phyloP scores from a whole-genome alignment of 2,329 filamentous ascomycete species.

The Exophiala lecanii-corni region DNA sequence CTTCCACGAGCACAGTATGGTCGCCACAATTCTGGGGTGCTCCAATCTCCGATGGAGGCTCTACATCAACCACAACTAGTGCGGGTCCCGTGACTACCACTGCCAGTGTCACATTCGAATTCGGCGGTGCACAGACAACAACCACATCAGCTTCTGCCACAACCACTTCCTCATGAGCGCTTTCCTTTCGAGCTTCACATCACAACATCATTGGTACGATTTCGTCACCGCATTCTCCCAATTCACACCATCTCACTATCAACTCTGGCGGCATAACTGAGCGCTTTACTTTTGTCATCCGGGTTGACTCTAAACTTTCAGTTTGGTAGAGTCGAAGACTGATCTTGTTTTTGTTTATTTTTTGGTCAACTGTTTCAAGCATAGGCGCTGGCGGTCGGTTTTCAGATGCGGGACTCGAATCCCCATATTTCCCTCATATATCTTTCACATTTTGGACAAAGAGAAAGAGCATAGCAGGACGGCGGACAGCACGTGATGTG shows the following conservation, averaged over 20 bases:
- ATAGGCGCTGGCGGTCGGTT: not conserved
- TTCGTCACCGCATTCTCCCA: not conserved
- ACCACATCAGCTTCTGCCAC: not conserved
- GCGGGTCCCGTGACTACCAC: too few relatives aligned
- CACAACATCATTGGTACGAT: not conserved
- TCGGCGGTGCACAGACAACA: not conserved
- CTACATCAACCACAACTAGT: not conserved
- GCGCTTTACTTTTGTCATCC: too few relatives aligned
- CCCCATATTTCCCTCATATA: too few relatives aligned
- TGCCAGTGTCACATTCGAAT: not conserved
- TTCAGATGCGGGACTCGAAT: too few relatives aligned
- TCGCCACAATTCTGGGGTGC: not conserved
- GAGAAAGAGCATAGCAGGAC: too few relatives aligned
- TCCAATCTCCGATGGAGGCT: not conserved
- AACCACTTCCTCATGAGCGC: not conserved
- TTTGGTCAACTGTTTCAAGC: not conserved
- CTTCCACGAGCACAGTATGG: not conserved
- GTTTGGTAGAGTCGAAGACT: not conserved
- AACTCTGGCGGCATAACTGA: too few relatives aligned
- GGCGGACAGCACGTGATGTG: too few relatives aligned
- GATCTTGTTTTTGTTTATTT: not conserved
- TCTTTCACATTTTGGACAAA: too few relatives aligned
- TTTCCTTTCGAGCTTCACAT: not conserved
- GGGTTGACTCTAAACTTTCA: too few relatives aligned
- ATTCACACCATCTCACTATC: too few relatives aligned